phyloP scores from a whole-genome alignment of 768 basidiomycete species.

The Mycena galericulata region DNA sequence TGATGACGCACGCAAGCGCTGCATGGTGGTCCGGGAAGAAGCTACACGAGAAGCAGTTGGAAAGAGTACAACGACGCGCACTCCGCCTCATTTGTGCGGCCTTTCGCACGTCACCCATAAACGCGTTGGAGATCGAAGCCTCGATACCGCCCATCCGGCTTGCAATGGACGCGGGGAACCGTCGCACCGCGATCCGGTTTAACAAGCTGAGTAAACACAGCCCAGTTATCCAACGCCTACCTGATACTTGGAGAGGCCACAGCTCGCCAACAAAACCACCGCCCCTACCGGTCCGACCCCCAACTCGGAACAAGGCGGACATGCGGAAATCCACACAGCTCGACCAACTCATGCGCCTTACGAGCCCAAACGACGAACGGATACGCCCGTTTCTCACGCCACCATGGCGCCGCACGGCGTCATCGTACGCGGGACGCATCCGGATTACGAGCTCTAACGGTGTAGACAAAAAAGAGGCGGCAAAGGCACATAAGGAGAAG shows the following conservation, averaged over 20 bases:
- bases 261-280: slow-evolving; percentile 26
- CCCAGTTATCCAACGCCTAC: slow-evolving; percentile 38
- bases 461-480: slow-evolving; percentile 26
- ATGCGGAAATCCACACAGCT: slow-evolving; percentile 20
- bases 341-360: slow-evolving; percentile 27
- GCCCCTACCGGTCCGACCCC: slow-evolving; percentile 31
- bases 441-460: slow-evolving; percentile 16
- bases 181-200: slow-evolving; percentile 36
- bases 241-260: slow-evolving; percentile 30
- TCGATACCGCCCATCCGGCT: slow-evolving; percentile 44
- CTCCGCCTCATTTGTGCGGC: slow-evolving; percentile 47
- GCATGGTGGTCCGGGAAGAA: slow-evolving; percentile 47
- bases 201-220: slow-evolving; percentile 38
- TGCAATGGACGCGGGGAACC: slow-evolving; percentile 21
- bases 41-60: slow-evolving; percentile 37
- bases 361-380: slow-evolving; percentile 31
- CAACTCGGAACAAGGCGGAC: background rate
- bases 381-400: slow-evolving; percentile 37
- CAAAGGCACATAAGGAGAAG: slow-evolving; percentile 18
- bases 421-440: slow-evolving; percentile 17
- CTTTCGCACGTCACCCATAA: slow-evolving; percentile 46
- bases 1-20: slow-evolving; percentile 48
- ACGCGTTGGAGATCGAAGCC: slow-evolving; percentile 48
- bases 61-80: slow-evolving; percentile 44
- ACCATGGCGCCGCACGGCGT: slow-evolving; percentile 36